Evolutionary conservation across 208 protist genomes (phyloP).

Genomic region (Strigomonas culicis): DNA sequence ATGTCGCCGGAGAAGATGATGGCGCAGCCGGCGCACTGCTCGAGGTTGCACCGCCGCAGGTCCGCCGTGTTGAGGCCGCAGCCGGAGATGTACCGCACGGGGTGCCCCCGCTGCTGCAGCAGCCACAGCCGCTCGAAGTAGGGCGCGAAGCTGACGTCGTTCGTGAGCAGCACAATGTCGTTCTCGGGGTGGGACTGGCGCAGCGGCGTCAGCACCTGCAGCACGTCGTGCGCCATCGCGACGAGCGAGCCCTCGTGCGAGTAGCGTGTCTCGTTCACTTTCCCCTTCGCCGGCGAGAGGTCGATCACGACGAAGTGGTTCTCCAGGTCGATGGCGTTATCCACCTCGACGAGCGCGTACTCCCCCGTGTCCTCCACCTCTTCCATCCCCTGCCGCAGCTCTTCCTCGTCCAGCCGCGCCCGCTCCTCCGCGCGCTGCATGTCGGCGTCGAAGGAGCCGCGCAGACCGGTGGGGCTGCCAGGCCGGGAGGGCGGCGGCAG

Average conservation of each 20-base stretch:
- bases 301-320: slow-evolving; percentile 82
- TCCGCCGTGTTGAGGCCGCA: slow-evolving; percentile 72
- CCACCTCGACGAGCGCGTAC: slow-evolving; percentile 27
- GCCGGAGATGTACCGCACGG: slow-evolving; percentile 62
- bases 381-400: background rate
- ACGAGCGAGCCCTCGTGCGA: slow-evolving; percentile 49
- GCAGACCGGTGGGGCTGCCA: slow-evolving; percentile 4
- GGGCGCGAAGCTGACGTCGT: slow-evolving; percentile 58
- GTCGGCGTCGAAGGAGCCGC: slow-evolving; percentile 18
- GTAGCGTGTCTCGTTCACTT: slow-evolving; percentile 49
- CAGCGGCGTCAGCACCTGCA: slow-evolving; percentile 54
- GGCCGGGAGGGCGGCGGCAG: background rate
- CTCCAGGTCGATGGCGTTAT: slow-evolving; percentile 63
- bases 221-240: slow-evolving; percentile 58
- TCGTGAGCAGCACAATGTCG: slow-evolving; percentile 71
- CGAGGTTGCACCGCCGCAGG: slow-evolving; percentile 64
- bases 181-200: slow-evolving; percentile 63
- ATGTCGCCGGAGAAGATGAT: slow-evolving; percentile 78
- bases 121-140: slow-evolving; percentile 77
- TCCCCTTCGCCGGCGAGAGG: slow-evolving; percentile 61
- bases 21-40: slow-evolving; percentile 59
- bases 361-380: background rate
- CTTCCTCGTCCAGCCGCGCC: background rate
- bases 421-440: slow-evolving; percentile 15
- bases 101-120: slow-evolving; percentile 18